These are phyloP conservation scores for Deakozyma indianensis DNA, from an alignment of 805 yeast genomes.

Conservation along the genomic window DNA sequence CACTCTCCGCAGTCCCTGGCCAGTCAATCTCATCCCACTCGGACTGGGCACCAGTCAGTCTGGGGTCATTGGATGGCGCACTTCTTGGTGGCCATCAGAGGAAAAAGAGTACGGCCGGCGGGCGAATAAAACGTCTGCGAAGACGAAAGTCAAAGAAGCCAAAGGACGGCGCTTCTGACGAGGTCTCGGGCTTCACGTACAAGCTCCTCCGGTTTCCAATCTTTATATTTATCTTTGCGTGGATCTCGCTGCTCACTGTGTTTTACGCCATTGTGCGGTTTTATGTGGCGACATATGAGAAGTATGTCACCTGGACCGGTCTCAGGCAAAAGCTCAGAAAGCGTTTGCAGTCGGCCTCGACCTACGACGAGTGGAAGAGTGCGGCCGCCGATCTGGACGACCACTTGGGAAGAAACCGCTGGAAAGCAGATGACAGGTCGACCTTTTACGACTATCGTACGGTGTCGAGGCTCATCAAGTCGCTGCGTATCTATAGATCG, in stretches of 20 bases:
- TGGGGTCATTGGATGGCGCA: background rate
- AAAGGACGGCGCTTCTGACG: conserved; percentile 4
- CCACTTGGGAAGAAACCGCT: conserved; percentile 41
- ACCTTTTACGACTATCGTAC: conserved; percentile 58
- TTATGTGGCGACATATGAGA: conserved; percentile 51
- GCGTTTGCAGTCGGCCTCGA: conserved; percentile 32
- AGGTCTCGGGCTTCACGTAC: conserved; percentile 26
- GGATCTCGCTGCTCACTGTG: conserved; percentile 38
- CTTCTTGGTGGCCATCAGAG: conserved; percentile 1
- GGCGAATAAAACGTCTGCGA: background rate
- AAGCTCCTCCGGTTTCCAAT: conserved; percentile 53
- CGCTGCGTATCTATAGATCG: background rate
- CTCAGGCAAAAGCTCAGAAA: conserved; percentile 34
- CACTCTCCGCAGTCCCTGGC: background rate
- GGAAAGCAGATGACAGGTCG: conserved; percentile 49
- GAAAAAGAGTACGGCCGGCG: background rate
- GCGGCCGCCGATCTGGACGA: conserved; percentile 46
- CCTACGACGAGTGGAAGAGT: conserved; percentile 47
- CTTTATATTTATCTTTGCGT: conserved; percentile 33
- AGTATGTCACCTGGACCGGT: conserved; percentile 46
- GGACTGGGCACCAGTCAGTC: background rate
- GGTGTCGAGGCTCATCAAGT: conserved; percentile 29
- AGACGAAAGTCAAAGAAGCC: background rate
- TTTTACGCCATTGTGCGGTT: conserved; percentile 39
- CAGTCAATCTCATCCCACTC: background rate